Conservation (phyloP, 495 filamentous ascomycete species). For the Penicillium turbatum region DNA sequence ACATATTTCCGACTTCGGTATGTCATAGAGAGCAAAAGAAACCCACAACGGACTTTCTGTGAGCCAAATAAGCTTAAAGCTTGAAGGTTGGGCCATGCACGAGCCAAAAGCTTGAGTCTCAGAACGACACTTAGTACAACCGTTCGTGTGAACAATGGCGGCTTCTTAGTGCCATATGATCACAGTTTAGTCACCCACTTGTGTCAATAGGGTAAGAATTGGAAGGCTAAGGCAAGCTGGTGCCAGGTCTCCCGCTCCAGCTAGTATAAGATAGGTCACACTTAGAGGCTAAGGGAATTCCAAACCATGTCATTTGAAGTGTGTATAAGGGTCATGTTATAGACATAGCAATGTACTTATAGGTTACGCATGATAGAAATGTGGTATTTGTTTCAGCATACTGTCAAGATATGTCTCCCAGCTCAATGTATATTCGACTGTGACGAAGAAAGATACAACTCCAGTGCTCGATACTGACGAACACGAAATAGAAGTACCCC, state of each 20-base stretch:
- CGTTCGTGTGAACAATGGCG: neutral
- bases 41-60: conserved; percentile 16
- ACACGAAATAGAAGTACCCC: too few relatives aligned
- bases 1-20: neutral
- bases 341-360: too few relatives aligned
- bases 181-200: conserved; percentile 2
- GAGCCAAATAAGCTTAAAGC: conserved; percentile 23
- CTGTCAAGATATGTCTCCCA: too few relatives aligned
- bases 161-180: neutral
- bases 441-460: too few relatives aligned
- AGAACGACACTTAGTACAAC: neutral
- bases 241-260: neutral
- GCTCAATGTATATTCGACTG: too few relatives aligned
- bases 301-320: too few relatives aligned
- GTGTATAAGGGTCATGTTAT: too few relatives aligned
- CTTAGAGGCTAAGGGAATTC: too few relatives aligned
- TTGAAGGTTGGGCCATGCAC: conserved; percentile 11
- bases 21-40: conserved; percentile 7
- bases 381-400: too few relatives aligned
- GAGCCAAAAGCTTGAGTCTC: conserved; percentile 8
- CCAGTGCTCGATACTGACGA: too few relatives aligned
- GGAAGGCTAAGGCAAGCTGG: neutral
- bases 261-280: neutral
- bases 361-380: too few relatives aligned
- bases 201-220: conserved; percentile 1